Percentiles rank a stretch among this genome's conserved stretches.
These are phyloP conservation scores for Colletotrichum caudatum DNA, from an alignment of 2,329 filamentous ascomycete genomes.

Conservation along the genomic window DNA sequence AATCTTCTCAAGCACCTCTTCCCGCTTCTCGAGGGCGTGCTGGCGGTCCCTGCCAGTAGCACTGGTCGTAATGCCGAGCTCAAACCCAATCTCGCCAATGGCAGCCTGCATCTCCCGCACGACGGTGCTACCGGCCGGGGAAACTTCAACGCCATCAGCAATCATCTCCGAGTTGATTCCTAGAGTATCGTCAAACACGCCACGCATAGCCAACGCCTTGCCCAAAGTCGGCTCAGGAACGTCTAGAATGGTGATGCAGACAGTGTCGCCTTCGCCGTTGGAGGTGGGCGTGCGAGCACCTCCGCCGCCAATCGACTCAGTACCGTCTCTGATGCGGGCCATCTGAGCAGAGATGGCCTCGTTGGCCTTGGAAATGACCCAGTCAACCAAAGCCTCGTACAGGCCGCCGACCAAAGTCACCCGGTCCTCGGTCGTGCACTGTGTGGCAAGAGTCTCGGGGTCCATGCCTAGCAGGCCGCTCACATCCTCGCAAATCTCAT, in stretches of 20 bases:
- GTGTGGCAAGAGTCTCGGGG: conserved; percentile 81
- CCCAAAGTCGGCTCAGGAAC: conserved; percentile 83
- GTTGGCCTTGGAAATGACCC: conserved; percentile 92
- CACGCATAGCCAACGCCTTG: conserved; percentile 89
- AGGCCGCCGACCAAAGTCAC: conserved; percentile 85
- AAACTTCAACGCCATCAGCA: conserved; percentile 87
- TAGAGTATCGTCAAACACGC: conserved; percentile 90
- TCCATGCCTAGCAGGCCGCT: conserved; percentile 87
- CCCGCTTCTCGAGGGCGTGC: conserved; percentile 82
- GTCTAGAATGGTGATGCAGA: conserved; percentile 89
- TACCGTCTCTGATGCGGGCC: conserved; percentile 71
- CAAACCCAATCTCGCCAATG: conserved; percentile 79
- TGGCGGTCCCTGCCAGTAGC: conserved; percentile 78
- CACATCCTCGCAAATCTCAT: conserved; percentile 91
- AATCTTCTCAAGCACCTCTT: conserved; percentile 87
- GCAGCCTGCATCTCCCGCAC: conserved; percentile 88
- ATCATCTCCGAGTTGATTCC: conserved; percentile 99
- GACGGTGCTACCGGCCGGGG: conserved; percentile 81
- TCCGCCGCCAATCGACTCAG: conserved; percentile 75
- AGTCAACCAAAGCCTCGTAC: conserved; percentile 95
- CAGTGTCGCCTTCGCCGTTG: conserved; percentile 82
- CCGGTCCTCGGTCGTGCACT: conserved; percentile 87
- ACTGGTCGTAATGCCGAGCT: conserved; percentile 80
- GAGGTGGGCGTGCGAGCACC: conserved; percentile 74
- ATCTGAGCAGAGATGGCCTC: conserved; percentile 84